phyloP scores from a whole-genome alignment of 2,329 filamentous ascomycete species.

The Paracamarosporium sp. region DNA sequence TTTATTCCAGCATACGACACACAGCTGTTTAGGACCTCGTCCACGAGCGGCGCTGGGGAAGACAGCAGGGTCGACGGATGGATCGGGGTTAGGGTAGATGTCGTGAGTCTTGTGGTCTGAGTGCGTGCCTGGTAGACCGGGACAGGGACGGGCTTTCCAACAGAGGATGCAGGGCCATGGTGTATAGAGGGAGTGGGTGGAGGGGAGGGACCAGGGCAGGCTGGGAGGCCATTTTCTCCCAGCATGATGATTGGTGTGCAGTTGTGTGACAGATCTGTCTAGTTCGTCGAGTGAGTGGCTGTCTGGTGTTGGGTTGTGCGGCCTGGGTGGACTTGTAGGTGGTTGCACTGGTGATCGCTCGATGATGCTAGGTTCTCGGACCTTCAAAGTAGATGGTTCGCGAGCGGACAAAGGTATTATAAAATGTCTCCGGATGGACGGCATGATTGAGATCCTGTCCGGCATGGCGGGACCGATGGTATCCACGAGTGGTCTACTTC shows the following conservation, averaged over 20 bases:
- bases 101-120: background rate
- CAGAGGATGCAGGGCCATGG: background rate
- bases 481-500: background rate
- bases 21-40: background rate
- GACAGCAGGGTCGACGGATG: background rate
- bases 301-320: too few species aligned
- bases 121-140: background rate
- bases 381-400: too few species aligned
- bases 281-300: too few species aligned
- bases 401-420: too few species aligned
- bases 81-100: background rate
- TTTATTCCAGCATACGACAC: background rate
- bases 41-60: background rate
- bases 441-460: too few species aligned
- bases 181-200: background rate
- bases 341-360: too few species aligned
- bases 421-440: too few species aligned
- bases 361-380: too few species aligned
- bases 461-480: background rate
- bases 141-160: background rate
- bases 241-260: background rate
- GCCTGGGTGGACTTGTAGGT: too few species aligned
- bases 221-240: background rate
- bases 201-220: background rate
- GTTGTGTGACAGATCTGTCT: too few species aligned